Conservation (phyloP, 78 protist genomes). For the Monosiga brevicollis region DNA sequence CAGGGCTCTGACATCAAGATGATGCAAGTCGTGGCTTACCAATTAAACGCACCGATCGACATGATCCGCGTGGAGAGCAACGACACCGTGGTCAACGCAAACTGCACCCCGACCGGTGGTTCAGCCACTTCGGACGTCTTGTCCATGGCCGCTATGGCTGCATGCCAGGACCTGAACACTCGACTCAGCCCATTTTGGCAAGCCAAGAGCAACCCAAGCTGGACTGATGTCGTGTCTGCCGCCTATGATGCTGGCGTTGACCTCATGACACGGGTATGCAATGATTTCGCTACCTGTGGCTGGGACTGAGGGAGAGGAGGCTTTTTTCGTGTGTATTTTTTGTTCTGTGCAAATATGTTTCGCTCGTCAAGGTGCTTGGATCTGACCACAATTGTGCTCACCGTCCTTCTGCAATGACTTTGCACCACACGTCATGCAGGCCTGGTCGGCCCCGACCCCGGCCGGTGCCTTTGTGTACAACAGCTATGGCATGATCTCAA, state of each 20-base stretch:
- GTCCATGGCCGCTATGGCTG: neutral
- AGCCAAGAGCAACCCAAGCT: neutral
- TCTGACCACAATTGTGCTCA: no score
- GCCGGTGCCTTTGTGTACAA: slow-evolving; percentile 19
- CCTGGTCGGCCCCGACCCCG: no score
- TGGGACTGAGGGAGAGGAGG: no score
- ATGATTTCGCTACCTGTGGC: no score
- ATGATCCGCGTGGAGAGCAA: neutral
- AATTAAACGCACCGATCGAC: neutral
- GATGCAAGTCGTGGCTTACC: slow-evolving; percentile 7
- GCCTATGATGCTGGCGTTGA: neutral
- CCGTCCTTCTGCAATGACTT: no score
- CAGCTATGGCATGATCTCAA: slow-evolving; percentile 24
- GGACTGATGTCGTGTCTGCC: neutral
- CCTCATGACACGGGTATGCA: neutral
- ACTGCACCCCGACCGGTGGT: neutral
- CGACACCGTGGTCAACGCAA: neutral
- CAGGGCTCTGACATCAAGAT: slow-evolving; percentile 56
- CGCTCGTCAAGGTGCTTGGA: no score
- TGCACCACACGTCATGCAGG: no score
- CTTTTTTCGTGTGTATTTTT: neutral
- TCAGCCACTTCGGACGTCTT: neutral
- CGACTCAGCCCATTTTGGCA: neutral
- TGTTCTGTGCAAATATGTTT: neutral
- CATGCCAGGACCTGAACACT: neutral